Base-by-base conservation (phyloP, 345 rosid genomes). In the Laguncularia racemosa region DNA sequence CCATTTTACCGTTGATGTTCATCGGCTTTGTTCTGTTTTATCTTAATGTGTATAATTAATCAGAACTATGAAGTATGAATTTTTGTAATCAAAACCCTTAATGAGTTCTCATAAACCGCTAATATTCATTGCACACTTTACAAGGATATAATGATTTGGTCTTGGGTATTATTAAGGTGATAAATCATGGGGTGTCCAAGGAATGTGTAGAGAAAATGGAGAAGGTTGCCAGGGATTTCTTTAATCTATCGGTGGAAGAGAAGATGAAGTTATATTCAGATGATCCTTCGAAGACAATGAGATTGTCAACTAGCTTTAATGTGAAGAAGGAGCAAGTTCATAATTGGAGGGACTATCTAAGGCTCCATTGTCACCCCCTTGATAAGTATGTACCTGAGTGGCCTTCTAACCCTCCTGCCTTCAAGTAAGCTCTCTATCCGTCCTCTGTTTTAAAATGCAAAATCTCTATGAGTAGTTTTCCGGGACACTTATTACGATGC, bases 281-380 rank as follows among this genome's bases (percentile, higher is more conserved):
- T 48, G 97, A 91, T 55, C 91, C 95, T 2, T 33, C 88, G 13
- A 91, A 70, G 73, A 84, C 97, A 48, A 67, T 70, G 67, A 80
- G 96, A 67, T 73, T 91, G 44, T 88, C 97, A 0, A 85, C 97
- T 4, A 88, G 97, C 59, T 91, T 84, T 44, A 88, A 91, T 64
- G 75, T 88, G 45, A 85, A 67, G 0, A 91, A 81, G 61, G 96
- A 91, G 80, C 76, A 70, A 23, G 76, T 91, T 12, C 84, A 85
- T 43, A 88, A 85, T 66, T 91, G 97, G 97, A 83, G 97, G 60
- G 97, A 91, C 50, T 91, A 83, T 69, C 88, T 82, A 0, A 76
- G 97, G 43, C 84, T 85, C 69, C 88, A 84, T 60, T 91, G 91
- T 56, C 62, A 85, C 64, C 97, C 96, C 63, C 75, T 87, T 16